Base-by-base conservation (phyloP, 768 basidiomycete species). In the Suillus subluteus region DNA sequence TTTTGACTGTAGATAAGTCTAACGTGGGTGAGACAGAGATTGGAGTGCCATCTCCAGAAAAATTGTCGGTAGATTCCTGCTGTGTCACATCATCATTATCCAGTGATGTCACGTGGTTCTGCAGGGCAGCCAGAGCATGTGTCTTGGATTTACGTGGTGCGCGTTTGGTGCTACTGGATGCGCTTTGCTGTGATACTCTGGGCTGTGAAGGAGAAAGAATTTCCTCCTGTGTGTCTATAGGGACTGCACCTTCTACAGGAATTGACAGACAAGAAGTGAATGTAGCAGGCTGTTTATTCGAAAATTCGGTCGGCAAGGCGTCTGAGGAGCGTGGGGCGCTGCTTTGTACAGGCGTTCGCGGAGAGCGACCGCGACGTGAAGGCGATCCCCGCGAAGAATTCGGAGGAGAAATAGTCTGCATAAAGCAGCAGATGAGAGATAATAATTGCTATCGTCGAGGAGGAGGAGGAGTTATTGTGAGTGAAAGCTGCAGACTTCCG, bases 61-160 rank as follows among this genome's bases (percentile, higher is more conserved):
- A 81, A 70, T 83, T 81, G 70, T 84, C 82, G 32, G 79, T 75
- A 58, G 75, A 72, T 70, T 85, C 84, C 66, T 81, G 79, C 21
- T 78, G 72, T 15, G 62, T 48, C 48, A 32, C 71, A 67, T 88
- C 87, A 69, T 87, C 88, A 66, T 83, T 82, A 61, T 84, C 81
- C 67, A 81, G 75, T 48, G 87, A 85, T 65, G 85, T 80, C 46
- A 86, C 86, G 66, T 90, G 89, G 72, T 82, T 86, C 77, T 89
- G 89, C 64, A 95, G 80, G 30, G 93, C 94, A 37, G 87, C 91
- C 40, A 95, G 82, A 65, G 93, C 93, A 72, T 95, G 91, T 48
- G 90, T 93, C 85, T 95, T 95, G 71, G 92, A 94, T 84, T 94
- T 94, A 77, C 94, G 90, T 62, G 93, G 92, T 44, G 93, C 91